Evolutionary conservation across 2,329 filamentous ascomycete genomes (phyloP), one percentile per base, ranked within the genome.

Genomic region (Alternaria sp.): DNA sequence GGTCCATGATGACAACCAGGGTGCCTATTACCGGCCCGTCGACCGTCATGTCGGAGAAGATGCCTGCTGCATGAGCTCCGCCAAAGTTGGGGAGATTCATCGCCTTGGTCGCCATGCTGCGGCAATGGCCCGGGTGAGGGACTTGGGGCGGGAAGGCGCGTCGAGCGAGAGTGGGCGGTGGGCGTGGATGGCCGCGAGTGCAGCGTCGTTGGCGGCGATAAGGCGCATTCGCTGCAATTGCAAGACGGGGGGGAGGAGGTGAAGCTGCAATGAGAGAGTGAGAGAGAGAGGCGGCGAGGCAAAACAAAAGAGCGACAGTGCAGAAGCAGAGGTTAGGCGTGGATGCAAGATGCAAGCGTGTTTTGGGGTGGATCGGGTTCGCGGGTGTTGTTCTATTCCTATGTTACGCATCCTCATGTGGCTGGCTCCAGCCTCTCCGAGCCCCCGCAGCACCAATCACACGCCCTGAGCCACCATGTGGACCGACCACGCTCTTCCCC

Each of bases 21-120:
- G 94, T 98, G 68, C 95, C 95, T 73, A 99, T 97, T 61, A 92
- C 86, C 4, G 95, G 94, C 1, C 95, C 95, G 77, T 98, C 94
- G 58, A 96, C 87, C 20, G 89, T 92, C 89, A 96, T 93, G 81
- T 97, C 94, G 51, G 94, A 91, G 80, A 92, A 97, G 78, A 97
- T 97, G 75, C 94, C 94, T 5, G 94, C 91, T 26, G 94, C 93
- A 81, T 97, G 94, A 74, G 88, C 87, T 69, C 84, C 85, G 75
- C 86, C 87, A 59, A 77, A 67, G 39, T 69, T 68, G 26, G 67
- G 67, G 30, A 71, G 51, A 47, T 67, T 75, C 44, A 74, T 65
- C 30, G 71, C 42, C 55, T 75, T 78, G 54, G 74, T 72, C 20
- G 78, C 75, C 79, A 81, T 81, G 63, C 28, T 66, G 61, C 16